Base-by-base conservation (phyloP, 208 protist species). In the Acanthamoeba healyi region DNA sequence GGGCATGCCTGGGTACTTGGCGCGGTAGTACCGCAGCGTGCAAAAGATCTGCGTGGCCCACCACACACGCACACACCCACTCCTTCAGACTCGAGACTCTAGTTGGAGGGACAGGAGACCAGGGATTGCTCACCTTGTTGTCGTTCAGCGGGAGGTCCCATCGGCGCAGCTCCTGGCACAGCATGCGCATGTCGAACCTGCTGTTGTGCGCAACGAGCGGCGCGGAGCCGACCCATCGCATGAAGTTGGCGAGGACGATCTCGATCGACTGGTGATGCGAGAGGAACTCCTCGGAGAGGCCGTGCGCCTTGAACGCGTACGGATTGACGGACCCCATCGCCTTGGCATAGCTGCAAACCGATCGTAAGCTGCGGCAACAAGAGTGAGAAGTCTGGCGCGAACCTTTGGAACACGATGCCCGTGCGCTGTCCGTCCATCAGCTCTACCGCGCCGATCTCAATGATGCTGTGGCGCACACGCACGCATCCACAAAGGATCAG, bases 361-460 rank as follows among this genome's bases (percentile, higher is more conserved):
- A 15, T 17, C 1, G 40, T 24, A 3, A 36, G n/a, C 19, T 67
- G 5, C 14, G 15, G 15, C 49, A 54, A 54, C 49, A 54, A 54
- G 49, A 54, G 49, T n/a, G n/a, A n/a, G 49, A 54, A 19, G 49
- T 36, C 58, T 34, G 51, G 56, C 12, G 77, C 94, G n/a, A n/a
- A 95, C 26, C 93, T 95, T 32, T 95, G 94, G 49, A 95, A 95
- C 36, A 92, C 72, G 19, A 88, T 42, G 51, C 94, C 94, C 17
- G 95, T 96, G 10, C 88, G 77, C 58, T 86, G 63, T 32, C 95
- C 95, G 94, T 96, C 94, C 5, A 96, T 84, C 22, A 96, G 40
- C 58, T 96, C 95, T 1, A 95, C 88, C 6, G 84, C 95, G 26
- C 94, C 95, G 79, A 95, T 94, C 51, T 96, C 95, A 61, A 96